These are phyloP conservation scores for Aspergillus carlsbadensis DNA, from an alignment of 495 filamentous ascomycete species.

Conservation along the genomic window DNA sequence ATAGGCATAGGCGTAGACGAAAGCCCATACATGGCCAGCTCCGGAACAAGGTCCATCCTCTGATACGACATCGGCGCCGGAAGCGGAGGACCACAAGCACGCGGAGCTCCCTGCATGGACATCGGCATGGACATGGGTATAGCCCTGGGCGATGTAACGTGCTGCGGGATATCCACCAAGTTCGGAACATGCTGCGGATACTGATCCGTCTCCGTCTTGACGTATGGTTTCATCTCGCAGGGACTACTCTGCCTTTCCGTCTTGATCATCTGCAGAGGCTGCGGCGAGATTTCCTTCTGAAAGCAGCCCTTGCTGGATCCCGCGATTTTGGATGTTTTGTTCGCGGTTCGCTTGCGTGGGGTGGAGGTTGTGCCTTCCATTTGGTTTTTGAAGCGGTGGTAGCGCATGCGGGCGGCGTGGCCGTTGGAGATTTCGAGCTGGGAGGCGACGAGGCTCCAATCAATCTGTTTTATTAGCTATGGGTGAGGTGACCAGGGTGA, in stretches of 20 bases:
- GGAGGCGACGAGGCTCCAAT: conserved; percentile 69
- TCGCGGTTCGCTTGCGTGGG: conserved; percentile 21
- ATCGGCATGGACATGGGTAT: too few relatives aligned
- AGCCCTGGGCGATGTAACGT: not conserved
- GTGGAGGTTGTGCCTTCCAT: conserved; percentile 49
- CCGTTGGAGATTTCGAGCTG: conserved; percentile 70
- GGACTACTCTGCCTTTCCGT: conserved; percentile 8
- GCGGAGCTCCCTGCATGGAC: too few relatives aligned
- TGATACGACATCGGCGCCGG: conserved; percentile 1
- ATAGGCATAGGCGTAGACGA: not conserved
- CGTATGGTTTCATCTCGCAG: conserved; percentile 12
- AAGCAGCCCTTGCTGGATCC: conserved; percentile 10
- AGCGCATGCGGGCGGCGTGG: conserved; percentile 81
- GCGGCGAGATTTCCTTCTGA: not conserved
- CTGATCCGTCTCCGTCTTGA: conserved; percentile 22
- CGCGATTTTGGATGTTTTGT: conserved; percentile 19
- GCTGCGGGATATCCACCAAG: conserved; percentile 19
- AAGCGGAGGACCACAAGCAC: not conserved
- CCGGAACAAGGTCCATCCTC: not conserved
- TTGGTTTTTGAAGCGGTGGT: conserved; percentile 63
- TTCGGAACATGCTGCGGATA: conserved; percentile 9
- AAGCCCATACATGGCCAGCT: not conserved
- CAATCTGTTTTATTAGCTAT: conserved; percentile 49
- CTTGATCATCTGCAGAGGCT: conserved; percentile 11
- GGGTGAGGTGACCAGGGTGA: not conserved